Conservation (phyloP, 805 yeast genomes). For the Tetrapisispora iriomotensis region DNA sequence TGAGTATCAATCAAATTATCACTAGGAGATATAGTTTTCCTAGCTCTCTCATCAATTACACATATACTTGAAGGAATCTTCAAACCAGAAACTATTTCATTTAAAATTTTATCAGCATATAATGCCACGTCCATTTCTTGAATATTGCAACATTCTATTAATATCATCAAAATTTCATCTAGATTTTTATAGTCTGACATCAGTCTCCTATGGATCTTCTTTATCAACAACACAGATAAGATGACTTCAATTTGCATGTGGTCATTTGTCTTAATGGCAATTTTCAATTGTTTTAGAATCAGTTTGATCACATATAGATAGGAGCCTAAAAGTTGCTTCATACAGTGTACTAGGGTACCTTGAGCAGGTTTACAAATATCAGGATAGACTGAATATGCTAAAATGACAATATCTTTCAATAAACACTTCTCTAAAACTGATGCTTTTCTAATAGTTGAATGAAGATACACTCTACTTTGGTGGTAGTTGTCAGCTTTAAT, state of each 20-base stretch:
- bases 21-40: slow-evolving; percentile 49
- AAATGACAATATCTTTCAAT: slow-evolving; percentile 50
- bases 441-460: slow-evolving; percentile 61
- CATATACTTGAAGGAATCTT: slow-evolving; percentile 46
- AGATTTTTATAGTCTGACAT: slow-evolving; percentile 47
- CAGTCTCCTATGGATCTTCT: slow-evolving; percentile 48
- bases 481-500: slow-evolving; percentile 66
- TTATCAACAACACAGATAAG: slow-evolving; percentile 44
- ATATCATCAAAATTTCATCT: slow-evolving; percentile 36
- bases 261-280: slow-evolving; percentile 41
- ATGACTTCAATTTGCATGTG: slow-evolving; percentile 54
- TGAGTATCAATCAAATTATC: slow-evolving; percentile 47
- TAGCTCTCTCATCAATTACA: slow-evolving; percentile 34
- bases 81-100: slow-evolving; percentile 31
- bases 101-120: slow-evolving; percentile 43
- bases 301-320: slow-evolving; percentile 40
- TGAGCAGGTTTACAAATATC: slow-evolving; percentile 62
- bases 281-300: slow-evolving; percentile 36
- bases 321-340: slow-evolving; percentile 58
- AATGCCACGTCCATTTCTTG: slow-evolving; percentile 47
- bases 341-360: slow-evolving; percentile 50
- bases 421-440: slow-evolving; percentile 51
- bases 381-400: slow-evolving; percentile 59
- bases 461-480: slow-evolving; percentile 57
- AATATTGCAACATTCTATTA: slow-evolving; percentile 44